Conservation (phyloP, 371 early-diverging fungal species). For the Mortierella sp. region DNA sequence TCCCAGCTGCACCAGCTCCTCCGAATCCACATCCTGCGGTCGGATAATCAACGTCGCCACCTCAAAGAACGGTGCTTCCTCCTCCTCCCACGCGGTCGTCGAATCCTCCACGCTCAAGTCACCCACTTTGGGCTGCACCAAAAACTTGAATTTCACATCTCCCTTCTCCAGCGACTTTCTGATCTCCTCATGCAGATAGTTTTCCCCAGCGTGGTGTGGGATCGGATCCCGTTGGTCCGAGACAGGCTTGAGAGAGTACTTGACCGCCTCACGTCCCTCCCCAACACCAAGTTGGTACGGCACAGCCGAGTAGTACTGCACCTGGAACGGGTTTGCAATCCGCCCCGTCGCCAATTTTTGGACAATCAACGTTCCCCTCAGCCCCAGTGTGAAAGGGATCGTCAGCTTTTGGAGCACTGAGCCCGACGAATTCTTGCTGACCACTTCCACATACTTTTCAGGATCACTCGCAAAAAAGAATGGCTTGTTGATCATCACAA, state of each 20-base stretch:
- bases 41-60: constrained; percentile 35
- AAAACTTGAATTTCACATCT: constrained; percentile 30
- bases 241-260: constrained; percentile 38
- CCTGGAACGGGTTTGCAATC: constrained; percentile 34
- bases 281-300: constrained; percentile 41
- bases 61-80: constrained; percentile 32
- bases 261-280: constrained; percentile 27
- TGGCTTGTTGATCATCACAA: constrained; percentile 39
- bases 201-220: constrained; percentile 2
- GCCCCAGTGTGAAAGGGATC: constrained; percentile 27
- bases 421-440: constrained; percentile 8
- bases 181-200: constrained; percentile 32
- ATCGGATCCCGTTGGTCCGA: constrained; percentile 15
- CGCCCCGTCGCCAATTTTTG: constrained; percentile 7
- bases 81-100: constrained; percentile 25
- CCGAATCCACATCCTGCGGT: constrained; percentile 24
- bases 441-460: constrained; percentile 15
- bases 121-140: constrained; percentile 25
- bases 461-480: constrained; percentile 36
- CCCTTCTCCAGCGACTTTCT: constrained; percentile 10
- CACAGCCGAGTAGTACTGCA: constrained; percentile 36
- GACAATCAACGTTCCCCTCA: constrained; percentile 23
- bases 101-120: constrained; percentile 36
- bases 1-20: constrained; percentile 17
- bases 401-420: constrained; percentile 21